Base-by-base conservation (phyloP, 176 grass and related monocot species). In the Oryza officinalis region DNA sequence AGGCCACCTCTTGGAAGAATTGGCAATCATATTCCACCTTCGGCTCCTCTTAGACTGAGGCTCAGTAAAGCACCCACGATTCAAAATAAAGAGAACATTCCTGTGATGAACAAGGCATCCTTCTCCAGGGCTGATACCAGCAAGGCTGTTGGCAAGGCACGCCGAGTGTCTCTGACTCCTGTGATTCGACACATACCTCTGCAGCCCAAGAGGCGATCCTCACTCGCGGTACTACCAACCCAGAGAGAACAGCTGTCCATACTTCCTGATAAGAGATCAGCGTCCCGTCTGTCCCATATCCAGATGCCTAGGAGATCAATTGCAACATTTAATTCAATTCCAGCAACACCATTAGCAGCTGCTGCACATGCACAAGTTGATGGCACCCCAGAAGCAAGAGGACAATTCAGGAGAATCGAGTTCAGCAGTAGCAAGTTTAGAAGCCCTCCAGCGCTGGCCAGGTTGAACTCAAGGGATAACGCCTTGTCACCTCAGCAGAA, bases 31-130 rank as follows among this genome's bases (percentile, higher is more conserved):
- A 13, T 86, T 63, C 91, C 63, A 27, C 87, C 74, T 27, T 33
- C 73, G 49, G 82, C 83, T 27, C 69, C 76, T 78, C 80, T 83
- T 54, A 96, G 61, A 86, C 46, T 13, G 52, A 99, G 67, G 47
- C 65, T 88, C 38, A 63, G 86, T 32, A 85, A 32, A 22, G 26
- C 67, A 17, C 13, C 57, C 13, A 72, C 52, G 54, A 10, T 63
- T 72, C 77, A 89, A 73, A 83, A 92, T 69, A 99, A 99, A 79
- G 96, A 99, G 83, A 99, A 99, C 78, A 26, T 83, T 64, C 59
- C 77, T 63, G 18, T 57, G 46, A 27, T 20, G 26, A 84, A 69
- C 18, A 93, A 78, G 85, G 30, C 88, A 32, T 81, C 46, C 44
- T 78, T 30, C 50, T 33, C 27, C 37, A 63, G 76, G 41, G 57